These are phyloP conservation scores for Kodamaea hsintzibuensis DNA, from an alignment of 805 yeast genomes.

Conservation along the genomic window DNA sequence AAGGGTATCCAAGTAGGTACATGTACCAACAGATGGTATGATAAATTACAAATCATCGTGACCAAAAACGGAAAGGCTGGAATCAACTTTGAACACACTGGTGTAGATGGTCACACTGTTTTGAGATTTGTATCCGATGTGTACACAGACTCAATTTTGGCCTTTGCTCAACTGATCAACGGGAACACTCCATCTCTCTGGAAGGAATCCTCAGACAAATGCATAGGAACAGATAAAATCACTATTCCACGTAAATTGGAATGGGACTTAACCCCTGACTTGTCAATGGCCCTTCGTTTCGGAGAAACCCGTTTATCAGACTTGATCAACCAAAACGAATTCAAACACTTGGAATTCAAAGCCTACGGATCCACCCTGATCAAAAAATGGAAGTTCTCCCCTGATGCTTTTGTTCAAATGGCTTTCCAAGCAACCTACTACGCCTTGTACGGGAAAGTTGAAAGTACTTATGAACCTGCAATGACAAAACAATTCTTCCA, in stretches of 20 bases:
- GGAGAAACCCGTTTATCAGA: conserved; percentile 90
- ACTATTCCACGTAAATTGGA: conserved; percentile 85
- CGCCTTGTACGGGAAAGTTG: conserved; percentile 89
- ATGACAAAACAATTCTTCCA: conserved; percentile 88
- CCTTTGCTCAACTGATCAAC: conserved; percentile 83
- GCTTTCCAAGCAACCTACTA: conserved; percentile 91
- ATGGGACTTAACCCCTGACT: conserved; percentile 78
- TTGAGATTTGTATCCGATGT: conserved; percentile 84
- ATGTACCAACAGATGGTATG: conserved; percentile 94
- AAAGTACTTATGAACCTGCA: conserved; percentile 93
- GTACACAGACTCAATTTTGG: conserved; percentile 84
- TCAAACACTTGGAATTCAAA: conserved; percentile 74
- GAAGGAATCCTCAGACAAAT: conserved; percentile 34
- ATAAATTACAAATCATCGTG: conserved; percentile 82
- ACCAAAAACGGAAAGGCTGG: conserved; percentile 92
- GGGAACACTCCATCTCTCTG: conserved; percentile 73
- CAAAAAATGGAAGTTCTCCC: conserved; percentile 83
- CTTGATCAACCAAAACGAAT: conserved; percentile 85
- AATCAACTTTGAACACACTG: conserved; percentile 90
- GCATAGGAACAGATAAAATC: conserved; percentile 35
- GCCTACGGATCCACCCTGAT: conserved; percentile 73
- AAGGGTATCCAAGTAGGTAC: conserved; percentile 92
- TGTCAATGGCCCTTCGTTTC: conserved; percentile 77
- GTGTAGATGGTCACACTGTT: conserved; percentile 95
- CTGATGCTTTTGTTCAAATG: conserved; percentile 94